phyloP scores from a whole-genome alignment of 164 flowering plant species.

The Vitis riparia region DNA sequence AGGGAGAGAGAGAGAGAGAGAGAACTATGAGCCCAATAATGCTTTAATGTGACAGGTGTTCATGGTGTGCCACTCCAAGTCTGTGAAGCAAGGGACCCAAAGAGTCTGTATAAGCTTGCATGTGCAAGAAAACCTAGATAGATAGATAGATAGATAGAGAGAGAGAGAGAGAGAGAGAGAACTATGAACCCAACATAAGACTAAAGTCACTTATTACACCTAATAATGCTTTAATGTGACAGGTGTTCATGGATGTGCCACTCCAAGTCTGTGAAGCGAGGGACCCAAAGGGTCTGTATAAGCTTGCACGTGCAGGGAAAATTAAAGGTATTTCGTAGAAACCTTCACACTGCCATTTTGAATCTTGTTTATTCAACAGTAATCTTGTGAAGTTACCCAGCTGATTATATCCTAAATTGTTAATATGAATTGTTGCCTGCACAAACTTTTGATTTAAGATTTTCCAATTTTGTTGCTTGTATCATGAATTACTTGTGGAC shows the following conservation, averaged over 20 bases:
- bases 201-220: not conserved
- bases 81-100: constrained; percentile 76
- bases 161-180: too few relatives aligned
- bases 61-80: constrained; percentile 65
- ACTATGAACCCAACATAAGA: too few relatives aligned
- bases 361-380: too few relatives aligned
- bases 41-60: constrained; percentile 44
- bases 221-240: not conserved
- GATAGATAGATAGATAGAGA: too few relatives aligned
- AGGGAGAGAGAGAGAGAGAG: too few relatives aligned
- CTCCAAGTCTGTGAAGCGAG: constrained; percentile 68
- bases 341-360: too few relatives aligned
- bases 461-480: too few relatives aligned
- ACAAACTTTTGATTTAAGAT: too few relatives aligned
- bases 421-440: too few relatives aligned
- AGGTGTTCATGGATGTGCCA: constrained; percentile 79
- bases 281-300: constrained; percentile 80
- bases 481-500: too few relatives aligned
- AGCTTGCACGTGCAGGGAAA: constrained; percentile 81
- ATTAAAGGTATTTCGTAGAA: constrained; percentile 50
- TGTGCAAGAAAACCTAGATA: constrained; percentile 56
- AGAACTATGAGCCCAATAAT: not conserved
- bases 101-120: constrained; percentile 77
- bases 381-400: too few relatives aligned
- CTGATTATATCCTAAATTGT: too few relatives aligned